Conservation (phyloP, 257 asterid genomes). For the Forsythia suspensa region DNA sequence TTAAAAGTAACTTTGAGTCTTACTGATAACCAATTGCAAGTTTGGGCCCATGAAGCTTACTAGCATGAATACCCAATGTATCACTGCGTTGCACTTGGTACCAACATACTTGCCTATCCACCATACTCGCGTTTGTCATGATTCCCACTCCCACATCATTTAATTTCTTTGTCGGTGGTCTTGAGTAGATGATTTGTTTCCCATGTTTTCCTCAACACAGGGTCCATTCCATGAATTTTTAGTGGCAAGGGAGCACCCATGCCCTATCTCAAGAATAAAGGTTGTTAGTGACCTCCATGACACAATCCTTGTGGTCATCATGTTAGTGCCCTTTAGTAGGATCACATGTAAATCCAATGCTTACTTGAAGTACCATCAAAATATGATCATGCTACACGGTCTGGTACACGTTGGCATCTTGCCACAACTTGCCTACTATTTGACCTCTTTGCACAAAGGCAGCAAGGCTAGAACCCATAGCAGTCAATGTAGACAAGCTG, state of each 20-base stretch:
- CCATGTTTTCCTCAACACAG: not conserved
- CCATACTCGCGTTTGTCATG: not conserved
- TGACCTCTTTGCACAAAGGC: too few species aligned
- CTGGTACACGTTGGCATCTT: too few species aligned
- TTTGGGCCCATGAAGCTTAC: not conserved
- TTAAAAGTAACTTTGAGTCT: not conserved
- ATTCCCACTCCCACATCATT: not conserved
- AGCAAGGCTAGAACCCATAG: not conserved
- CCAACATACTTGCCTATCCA: not conserved
- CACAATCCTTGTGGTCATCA: not conserved
- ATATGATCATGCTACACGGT: not conserved
- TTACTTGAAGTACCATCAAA: not conserved
- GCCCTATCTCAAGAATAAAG: not conserved
- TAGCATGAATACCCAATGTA: not conserved
- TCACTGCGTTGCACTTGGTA: not conserved
- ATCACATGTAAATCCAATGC: not conserved
- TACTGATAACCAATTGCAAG: not conserved
- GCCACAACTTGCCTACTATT: too few species aligned
- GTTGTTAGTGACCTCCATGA: not conserved
- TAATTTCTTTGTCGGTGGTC: not conserved
- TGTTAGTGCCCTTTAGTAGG: not conserved
- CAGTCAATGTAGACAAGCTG: not conserved
- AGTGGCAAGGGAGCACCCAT: not conserved
- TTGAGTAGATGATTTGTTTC: not conserved
- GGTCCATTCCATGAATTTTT: not conserved